phyloP scores from a whole-genome alignment of 2,329 filamentous ascomycete genomes.

The Thielaviopsis euricoi region DNA sequence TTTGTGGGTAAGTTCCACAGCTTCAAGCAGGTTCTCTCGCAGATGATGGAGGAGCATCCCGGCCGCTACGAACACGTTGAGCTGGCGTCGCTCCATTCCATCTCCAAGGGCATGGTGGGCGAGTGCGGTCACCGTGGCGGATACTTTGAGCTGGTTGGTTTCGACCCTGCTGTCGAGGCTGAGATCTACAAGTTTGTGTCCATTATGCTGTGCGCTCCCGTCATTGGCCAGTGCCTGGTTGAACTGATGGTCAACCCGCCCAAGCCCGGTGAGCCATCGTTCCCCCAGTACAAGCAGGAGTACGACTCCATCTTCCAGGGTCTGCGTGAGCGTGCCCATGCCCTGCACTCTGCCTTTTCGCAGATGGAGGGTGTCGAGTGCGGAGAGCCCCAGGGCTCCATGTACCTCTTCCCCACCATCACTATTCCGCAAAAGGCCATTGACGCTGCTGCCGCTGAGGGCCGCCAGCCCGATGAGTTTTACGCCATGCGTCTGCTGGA shows the following conservation, averaged over 20 bases:
- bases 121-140: conserved; percentile 96
- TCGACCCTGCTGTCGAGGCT: conserved; percentile 68
- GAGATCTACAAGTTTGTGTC: conserved; percentile 98
- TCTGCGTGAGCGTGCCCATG: conserved; percentile 61
- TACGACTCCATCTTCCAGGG: conserved; percentile 69
- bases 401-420: conserved; percentile 98
- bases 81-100: conserved; percentile 78
- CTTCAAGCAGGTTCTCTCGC: conserved; percentile 79
- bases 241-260: conserved; percentile 98
- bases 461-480: conserved; percentile 72
- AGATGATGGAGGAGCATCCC: conserved; percentile 57
- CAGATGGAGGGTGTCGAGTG: conserved; percentile 94
- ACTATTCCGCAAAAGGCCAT: conserved; percentile 58
- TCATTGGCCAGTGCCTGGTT: conserved; percentile 88
- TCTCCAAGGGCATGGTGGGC: conserved; percentile 97
- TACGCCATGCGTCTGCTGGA: conserved; percentile 86
- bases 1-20: conserved; percentile 88
- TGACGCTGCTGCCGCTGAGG: conserved; percentile 57
- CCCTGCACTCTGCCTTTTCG: conserved; percentile 78
- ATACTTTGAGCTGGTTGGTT: conserved; percentile 91
- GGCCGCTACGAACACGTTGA: conserved; percentile 73
- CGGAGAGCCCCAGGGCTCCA: conserved; percentile 76
- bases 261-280: conserved; percentile 63
- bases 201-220: conserved; percentile 90
- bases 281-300: conserved; percentile 68